Evolutionary conservation across 164 flowering plant genomes (phyloP).

Genomic region (Euptelea pleiosperma): DNA sequence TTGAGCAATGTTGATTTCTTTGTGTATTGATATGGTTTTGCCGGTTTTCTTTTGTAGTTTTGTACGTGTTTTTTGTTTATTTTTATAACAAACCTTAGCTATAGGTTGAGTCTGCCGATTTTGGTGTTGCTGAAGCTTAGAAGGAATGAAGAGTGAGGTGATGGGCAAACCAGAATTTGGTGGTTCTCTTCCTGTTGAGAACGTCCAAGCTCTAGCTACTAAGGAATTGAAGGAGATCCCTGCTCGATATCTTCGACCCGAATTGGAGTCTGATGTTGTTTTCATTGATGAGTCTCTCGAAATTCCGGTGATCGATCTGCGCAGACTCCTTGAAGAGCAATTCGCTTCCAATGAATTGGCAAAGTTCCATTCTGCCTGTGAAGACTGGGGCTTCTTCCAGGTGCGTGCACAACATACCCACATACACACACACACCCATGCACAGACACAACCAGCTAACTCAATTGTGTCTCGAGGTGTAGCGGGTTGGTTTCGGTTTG

Average conservation of each 20-base stretch:
- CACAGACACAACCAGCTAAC: no score
- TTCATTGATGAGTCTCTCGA: constrained; percentile 17
- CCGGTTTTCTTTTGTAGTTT: no score
- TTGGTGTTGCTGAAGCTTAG: no score
- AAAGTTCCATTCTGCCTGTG: constrained; percentile 40
- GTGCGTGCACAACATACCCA: constrained; percentile 19
- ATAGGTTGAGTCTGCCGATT: no score
- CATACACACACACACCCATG: background rate
- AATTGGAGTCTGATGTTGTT: constrained; percentile 17
- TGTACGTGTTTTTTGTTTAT: no score
- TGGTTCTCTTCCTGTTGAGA: constrained; percentile 39
- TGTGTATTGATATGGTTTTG: no score
- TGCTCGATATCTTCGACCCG: constrained; percentile 29
- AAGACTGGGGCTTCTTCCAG: constrained; percentile 60
- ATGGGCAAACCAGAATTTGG: constrained; percentile 8
- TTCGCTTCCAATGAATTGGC: constrained; percentile 22
- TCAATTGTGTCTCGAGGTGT: no score
- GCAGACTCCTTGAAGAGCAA: constrained; percentile 9
- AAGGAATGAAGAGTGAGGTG: constrained; percentile 15
- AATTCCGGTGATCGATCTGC: constrained; percentile 40
- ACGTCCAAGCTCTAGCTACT: constrained; percentile 39
- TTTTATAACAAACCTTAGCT: no score
- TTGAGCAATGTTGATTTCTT: no score
- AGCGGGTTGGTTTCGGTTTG: no score
- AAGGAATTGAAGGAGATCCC: constrained; percentile 28